Evolutionary conservation across 176 grass and related monocot genomes (phyloP), one percentile per base, ranked within the genome.

Genomic region (Carex myosuroides): DNA sequence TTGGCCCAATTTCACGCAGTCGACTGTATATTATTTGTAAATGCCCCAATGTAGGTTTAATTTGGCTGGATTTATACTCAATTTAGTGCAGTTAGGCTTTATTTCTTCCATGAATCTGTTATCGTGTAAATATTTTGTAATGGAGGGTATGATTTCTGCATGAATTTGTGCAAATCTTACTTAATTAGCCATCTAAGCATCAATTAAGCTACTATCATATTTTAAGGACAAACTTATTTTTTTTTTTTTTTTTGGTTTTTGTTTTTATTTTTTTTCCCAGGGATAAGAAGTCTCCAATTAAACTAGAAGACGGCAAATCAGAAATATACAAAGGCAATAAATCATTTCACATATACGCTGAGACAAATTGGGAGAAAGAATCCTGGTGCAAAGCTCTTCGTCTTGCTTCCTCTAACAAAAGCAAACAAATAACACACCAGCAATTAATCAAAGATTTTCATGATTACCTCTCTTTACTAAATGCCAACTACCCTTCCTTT

Each of bases 351-450:
- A 77, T 99, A 46, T 99, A 99, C 21, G 86, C 84, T 56, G 93
- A 95, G 44, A 99, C 96, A 60, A 93, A 88, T 75, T 99, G 93
- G 93, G 96, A 98, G 88, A 98, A 98, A 86, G 96, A 98, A 92
- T 99, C 96, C 78, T 98, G 93, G 93, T 98, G 93, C 84, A 95
- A 91, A 93, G 88, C 88, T 57, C 96, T 99, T 82, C 86, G 91
- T 84, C 88, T 99, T 92, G 96, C 96, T 83, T 92, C 72, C 69
- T 59, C 14, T 88, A 85, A 98, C 80, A 81, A 80, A 37, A 60
- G 70, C 53, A 93, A 95, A 85, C 70, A 85, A 86, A 82, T 50
- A 60, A 89, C 89, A 88, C 87, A 91, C 89, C 70, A 62, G 13
- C 84, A 93, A 82, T 84, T 98, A 80, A 86, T 81, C 32, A 80